Base-by-base conservation (phyloP, 1,284 basidiomycete genomes). In the Xerocomus nothofagi region DNA sequence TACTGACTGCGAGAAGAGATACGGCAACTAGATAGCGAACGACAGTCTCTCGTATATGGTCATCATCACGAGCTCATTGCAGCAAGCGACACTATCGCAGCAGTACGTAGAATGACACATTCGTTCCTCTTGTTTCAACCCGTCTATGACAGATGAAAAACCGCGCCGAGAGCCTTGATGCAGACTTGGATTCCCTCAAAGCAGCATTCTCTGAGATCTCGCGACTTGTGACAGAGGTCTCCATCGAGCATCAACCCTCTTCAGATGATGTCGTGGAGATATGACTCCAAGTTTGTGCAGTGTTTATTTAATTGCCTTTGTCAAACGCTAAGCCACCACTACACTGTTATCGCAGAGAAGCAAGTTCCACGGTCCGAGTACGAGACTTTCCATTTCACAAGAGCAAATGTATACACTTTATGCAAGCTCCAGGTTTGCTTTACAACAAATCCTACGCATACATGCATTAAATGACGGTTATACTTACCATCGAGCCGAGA, bases 41-140 rank as follows among this genome's bases (percentile, higher is more conserved):
- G 91, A 27, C 93, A 96, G 66, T 89, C 88, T 18, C 73, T 96
- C 32, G 93, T 96, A 4, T 96, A 96, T 66, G 94, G 96, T 58
- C 93, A 96, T 61, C 93, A 96, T 62, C 92, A 94, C 57, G 93
- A 96, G 61, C 82, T 96, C 18, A 93, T 96, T 40, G 88, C 90
- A 1, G 93, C 93, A 1, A 91, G 88, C 56, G 91, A 93, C 60
- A 96, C 93, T 6, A 95, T 96, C 55, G 82, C 84, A 51, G 83
- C 86, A 20, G 91, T 93, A 70, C 37, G 83, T 66, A 12, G n/a
- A 49, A n/a, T 30, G 33, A 10, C 23, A 18, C 32, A 32, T 27
- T 21, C 6, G n/a, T 33, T 41, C 1, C 24, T 29, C 15, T 33
- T 10, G 23, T 39, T 27, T 38, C 40, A 42, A 47, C 39, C 9